These are phyloP conservation scores for Volutella citrinella DNA, from an alignment of 2,329 filamentous ascomycete genomes.

Conservation along the genomic window DNA sequence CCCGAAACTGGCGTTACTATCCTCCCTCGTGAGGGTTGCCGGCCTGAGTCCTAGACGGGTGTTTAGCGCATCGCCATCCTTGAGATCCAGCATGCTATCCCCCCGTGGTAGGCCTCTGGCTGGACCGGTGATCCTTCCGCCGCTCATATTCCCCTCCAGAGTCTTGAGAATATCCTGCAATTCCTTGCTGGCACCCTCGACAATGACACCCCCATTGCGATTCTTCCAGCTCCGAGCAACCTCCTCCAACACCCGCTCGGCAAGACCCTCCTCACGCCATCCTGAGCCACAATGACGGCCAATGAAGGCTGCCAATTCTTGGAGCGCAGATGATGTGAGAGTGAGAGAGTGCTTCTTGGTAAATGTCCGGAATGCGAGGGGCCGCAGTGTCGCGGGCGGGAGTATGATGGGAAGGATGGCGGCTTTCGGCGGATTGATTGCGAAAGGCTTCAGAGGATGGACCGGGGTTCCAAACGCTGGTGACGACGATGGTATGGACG, in stretches of 20 bases:
- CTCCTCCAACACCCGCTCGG: slow-evolving; percentile 89
- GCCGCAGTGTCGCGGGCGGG: slow-evolving; percentile 80
- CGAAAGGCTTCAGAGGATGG: slow-evolving; percentile 70
- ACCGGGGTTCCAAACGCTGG: slow-evolving; percentile 86
- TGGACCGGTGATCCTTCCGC: slow-evolving; percentile 64
- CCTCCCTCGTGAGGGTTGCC: slow-evolving; percentile 48
- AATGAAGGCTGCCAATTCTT: slow-evolving; percentile 83
- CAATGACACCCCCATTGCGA: slow-evolving; percentile 82
- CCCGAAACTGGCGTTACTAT: slow-evolving; percentile 65
- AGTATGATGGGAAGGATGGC: slow-evolving; percentile 85
- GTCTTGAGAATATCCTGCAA: slow-evolving; percentile 80
- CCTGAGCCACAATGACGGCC: slow-evolving; percentile 90
- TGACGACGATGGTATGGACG: slow-evolving; percentile 80
- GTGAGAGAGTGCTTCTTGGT: slow-evolving; percentile 98
- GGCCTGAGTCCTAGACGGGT: slow-evolving; percentile 54
- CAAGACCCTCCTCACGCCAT: slow-evolving; percentile 94
- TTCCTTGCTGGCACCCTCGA: slow-evolving; percentile 74
- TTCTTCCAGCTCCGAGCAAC: slow-evolving; percentile 90
- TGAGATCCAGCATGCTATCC: slow-evolving; percentile 62
- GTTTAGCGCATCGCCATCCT: slow-evolving; percentile 50
- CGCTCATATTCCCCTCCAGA: slow-evolving; percentile 83
- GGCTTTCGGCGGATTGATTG: slow-evolving; percentile 50
- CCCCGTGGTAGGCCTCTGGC: slow-evolving; percentile 49
- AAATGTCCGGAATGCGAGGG: slow-evolving; percentile 90
- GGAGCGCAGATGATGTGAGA: slow-evolving; percentile 80